These are phyloP conservation scores for Glebionis coronaria DNA, from an alignment of 129 eudicot species.

Conservation along the genomic window DNA sequence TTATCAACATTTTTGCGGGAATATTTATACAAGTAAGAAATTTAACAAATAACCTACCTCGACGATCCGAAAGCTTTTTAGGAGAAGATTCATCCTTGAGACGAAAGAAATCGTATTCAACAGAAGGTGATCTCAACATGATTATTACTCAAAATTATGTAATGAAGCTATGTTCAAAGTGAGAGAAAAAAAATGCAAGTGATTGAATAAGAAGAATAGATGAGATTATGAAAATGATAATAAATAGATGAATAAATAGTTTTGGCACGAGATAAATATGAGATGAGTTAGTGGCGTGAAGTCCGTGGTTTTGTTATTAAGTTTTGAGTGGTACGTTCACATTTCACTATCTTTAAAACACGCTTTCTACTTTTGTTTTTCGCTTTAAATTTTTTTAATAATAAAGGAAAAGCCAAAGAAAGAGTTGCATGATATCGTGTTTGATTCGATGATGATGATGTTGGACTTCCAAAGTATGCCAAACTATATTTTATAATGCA, in stretches of 20 bases:
- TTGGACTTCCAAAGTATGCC: not conserved
- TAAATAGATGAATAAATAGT: not conserved
- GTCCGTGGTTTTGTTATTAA: slow-evolving; percentile 20
- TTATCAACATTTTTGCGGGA: not conserved
- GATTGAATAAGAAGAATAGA: not conserved
- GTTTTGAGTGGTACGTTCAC: too few species aligned
- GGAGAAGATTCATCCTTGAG: slow-evolving; percentile 31
- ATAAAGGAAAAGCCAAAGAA: slow-evolving; percentile 14
- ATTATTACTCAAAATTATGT: not conserved
- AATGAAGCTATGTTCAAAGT: not conserved
- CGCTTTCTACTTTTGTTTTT: slow-evolving; percentile 14
- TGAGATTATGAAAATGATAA: not conserved
- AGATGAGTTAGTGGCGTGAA: slow-evolving; percentile 15
- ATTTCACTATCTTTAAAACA: slow-evolving; percentile 15
- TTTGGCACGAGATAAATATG: slow-evolving; percentile 35
- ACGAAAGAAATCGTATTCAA: slow-evolving; percentile 55
- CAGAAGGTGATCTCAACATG: slow-evolving; percentile 33
- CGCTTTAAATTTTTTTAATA: not conserved
- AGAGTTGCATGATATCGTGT: slow-evolving; percentile 19
- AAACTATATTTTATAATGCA: slow-evolving; percentile 5
- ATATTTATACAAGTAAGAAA: not conserved
- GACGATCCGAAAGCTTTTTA: slow-evolving; percentile 40
- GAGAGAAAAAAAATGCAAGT: not conserved
- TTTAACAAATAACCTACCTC: slow-evolving; percentile 30
- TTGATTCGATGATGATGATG: not conserved